Evolutionary conservation across 2,329 filamentous ascomycete species (phyloP).

Genomic region (Myriosclerotinia curreyana): DNA sequence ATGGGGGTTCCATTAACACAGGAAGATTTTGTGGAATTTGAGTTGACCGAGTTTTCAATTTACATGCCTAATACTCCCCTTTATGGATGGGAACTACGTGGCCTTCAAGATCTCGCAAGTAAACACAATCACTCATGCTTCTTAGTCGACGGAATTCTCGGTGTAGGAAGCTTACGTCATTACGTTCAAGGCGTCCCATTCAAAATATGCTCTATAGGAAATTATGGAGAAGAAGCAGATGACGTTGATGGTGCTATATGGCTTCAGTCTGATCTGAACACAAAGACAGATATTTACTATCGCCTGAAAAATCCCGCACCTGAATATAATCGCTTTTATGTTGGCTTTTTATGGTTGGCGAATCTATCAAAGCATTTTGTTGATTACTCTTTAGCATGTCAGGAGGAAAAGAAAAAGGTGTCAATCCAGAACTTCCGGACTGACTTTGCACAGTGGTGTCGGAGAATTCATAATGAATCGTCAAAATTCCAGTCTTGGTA

Average conservation of each 20-base stretch:
- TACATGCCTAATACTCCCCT: conserved; percentile 44
- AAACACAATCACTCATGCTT: conserved; percentile 42
- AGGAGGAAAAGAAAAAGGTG: conserved; percentile 40
- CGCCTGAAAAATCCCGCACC: conserved; percentile 52
- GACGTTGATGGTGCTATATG: conserved; percentile 57
- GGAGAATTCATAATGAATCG: conserved; percentile 44
- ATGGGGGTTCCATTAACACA: background rate
- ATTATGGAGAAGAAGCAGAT: conserved; percentile 54
- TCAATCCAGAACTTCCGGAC: conserved; percentile 54
- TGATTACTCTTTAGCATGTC: conserved; percentile 50
- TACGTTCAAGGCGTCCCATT: conserved; percentile 60
- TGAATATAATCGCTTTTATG: conserved; percentile 62
- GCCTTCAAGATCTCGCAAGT: conserved; percentile 52
- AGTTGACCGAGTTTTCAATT: conserved; percentile 56
- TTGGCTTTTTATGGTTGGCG: conserved; percentile 67
- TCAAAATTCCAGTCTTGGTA: conserved; percentile 55
- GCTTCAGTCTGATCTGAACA: conserved; percentile 55
- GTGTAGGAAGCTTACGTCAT: conserved; percentile 40
- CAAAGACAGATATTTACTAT: conserved; percentile 57
- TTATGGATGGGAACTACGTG: conserved; percentile 50
- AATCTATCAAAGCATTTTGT: conserved; percentile 69
- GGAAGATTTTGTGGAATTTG: conserved; percentile 44
- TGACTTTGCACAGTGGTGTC: conserved; percentile 58
- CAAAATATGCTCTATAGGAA: conserved; percentile 58
- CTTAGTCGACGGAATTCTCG: conserved; percentile 61